A percentile compares a stretch with the other conserved stretches of the same genome.
Conservation (phyloP, 352 stramenopile species). For the Phytopythium aichiense region DNA sequence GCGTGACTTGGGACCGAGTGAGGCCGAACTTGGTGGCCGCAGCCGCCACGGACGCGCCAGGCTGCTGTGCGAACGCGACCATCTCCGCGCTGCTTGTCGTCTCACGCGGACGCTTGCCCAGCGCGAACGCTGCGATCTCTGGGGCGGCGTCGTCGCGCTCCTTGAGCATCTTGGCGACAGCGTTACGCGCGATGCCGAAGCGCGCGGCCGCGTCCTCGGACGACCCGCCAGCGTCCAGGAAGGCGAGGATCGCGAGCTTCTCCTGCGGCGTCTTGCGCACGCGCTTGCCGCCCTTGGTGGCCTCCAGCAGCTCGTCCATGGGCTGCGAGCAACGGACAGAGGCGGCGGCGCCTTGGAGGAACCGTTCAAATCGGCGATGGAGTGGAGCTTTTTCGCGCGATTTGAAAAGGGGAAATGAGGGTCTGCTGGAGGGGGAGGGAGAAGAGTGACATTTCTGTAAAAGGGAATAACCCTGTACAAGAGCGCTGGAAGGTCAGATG, state of each 20-base stretch:
- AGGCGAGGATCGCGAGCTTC: constrained; percentile 11
- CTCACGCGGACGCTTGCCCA: constrained; percentile 7
- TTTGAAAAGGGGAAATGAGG: not conserved
- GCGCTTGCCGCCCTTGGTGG: constrained; percentile 16
- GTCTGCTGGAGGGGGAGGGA: constrained; percentile 16
- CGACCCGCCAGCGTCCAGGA: constrained; percentile 8
- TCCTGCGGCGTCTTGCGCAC: constrained; percentile 14
- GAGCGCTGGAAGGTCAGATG: not conserved
- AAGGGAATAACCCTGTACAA: constrained; percentile 5
- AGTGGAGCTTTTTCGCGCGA: not conserved
- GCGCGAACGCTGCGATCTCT: not conserved
- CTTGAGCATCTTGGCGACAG: constrained; percentile 8
- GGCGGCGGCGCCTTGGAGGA: not conserved
- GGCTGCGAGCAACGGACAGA: not conserved
- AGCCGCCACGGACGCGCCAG: constrained; percentile 2
- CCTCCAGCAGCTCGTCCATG: constrained; percentile 18
- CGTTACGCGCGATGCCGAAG: constrained; percentile 7
- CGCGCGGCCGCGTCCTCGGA: constrained; percentile 7
- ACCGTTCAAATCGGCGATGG: constrained; percentile 7
- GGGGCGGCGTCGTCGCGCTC: not conserved
- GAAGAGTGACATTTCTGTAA: constrained; percentile 43
- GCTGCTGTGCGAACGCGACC: constrained; percentile 6
- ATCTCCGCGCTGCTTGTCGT: not conserved
- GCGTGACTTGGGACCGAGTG: constrained; percentile 19
- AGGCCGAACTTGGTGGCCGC: constrained; percentile 24